These are phyloP conservation scores for Scutellaria barbata DNA, from an alignment of 257 asterid genomes.

Conservation along the genomic window DNA sequence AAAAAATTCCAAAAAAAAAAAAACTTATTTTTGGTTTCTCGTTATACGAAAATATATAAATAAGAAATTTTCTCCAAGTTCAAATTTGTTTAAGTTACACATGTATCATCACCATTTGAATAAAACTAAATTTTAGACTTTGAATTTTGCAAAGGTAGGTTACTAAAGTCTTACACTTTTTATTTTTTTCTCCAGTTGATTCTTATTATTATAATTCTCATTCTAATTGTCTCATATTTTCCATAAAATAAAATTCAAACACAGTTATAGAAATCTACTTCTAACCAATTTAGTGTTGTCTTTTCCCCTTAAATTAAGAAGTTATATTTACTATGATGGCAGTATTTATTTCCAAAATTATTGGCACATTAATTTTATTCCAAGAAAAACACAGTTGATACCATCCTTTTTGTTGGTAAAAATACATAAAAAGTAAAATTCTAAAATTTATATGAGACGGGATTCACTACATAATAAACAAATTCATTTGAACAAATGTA, in stretches of 20 bases:
- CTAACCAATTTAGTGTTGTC: not conserved
- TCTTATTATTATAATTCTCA: not conserved
- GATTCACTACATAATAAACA: no score
- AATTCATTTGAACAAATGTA: no score
- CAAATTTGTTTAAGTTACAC: not conserved
- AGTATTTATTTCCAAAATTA: not conserved
- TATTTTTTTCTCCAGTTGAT: not conserved
- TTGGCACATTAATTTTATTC: no score
- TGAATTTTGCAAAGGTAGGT: slow-evolving; percentile 2
- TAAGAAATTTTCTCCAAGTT: not conserved
- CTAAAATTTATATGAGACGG: no score
- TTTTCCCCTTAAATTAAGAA: not conserved
- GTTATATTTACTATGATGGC: not conserved
- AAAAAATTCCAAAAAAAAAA: not conserved
- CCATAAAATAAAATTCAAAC: not conserved
- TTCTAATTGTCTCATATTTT: not conserved
- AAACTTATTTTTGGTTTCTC: no score
- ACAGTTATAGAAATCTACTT: not conserved
- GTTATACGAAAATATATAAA: not conserved
- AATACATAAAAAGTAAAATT: no score
- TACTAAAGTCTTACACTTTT: not conserved
- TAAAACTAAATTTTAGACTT: not conserved
- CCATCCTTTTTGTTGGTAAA: no score
- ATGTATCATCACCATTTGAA: not conserved
- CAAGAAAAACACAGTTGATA: no score